Evolutionary conservation across 2,329 filamentous ascomycete species (phyloP).

Genomic region (Aspergillus proliferans): DNA sequence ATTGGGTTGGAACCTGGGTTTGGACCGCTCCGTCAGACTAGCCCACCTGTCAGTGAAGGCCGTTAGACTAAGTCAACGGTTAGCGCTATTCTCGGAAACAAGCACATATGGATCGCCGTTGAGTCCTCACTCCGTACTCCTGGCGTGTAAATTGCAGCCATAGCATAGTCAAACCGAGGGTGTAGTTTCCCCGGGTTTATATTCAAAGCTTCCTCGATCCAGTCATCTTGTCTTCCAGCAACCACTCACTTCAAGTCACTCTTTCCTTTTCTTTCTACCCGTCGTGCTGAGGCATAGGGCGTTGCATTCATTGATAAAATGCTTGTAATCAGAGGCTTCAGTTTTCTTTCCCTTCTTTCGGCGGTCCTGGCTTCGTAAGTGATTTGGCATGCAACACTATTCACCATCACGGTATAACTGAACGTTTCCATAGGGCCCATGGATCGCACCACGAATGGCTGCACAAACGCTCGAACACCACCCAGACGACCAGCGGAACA

Average conservation of each 20-base stretch:
- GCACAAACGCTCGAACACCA: neutral
- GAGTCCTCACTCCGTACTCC: neutral
- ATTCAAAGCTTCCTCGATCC: neutral
- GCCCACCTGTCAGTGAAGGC: slow-evolving; percentile 1
- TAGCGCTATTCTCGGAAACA: neutral
- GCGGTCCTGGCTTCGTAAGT: slow-evolving; percentile 12
- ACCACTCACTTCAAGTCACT: neutral
- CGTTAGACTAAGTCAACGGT: neutral
- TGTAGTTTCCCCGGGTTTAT: neutral
- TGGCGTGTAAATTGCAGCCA: neutral
- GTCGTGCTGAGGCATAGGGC: slow-evolving; percentile 5
- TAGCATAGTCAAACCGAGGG: neutral
- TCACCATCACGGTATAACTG: neutral
- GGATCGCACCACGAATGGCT: neutral
- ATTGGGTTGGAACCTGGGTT: too few species aligned
- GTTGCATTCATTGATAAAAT: slow-evolving; percentile 3
- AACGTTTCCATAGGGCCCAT: neutral
- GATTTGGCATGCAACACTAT: too few species aligned
- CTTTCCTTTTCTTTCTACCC: neutral
- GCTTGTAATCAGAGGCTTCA: neutral
- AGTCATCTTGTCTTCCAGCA: neutral
- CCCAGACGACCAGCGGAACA: neutral
- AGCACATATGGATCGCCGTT: neutral
- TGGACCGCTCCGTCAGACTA: neutral
- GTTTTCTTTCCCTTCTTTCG: slow-evolving; percentile 10